Evolutionary conservation across 1,284 basidiomycete genomes (phyloP), one percentile per base, ranked within the genome.

Genomic region (Vanrija sp.): DNA sequence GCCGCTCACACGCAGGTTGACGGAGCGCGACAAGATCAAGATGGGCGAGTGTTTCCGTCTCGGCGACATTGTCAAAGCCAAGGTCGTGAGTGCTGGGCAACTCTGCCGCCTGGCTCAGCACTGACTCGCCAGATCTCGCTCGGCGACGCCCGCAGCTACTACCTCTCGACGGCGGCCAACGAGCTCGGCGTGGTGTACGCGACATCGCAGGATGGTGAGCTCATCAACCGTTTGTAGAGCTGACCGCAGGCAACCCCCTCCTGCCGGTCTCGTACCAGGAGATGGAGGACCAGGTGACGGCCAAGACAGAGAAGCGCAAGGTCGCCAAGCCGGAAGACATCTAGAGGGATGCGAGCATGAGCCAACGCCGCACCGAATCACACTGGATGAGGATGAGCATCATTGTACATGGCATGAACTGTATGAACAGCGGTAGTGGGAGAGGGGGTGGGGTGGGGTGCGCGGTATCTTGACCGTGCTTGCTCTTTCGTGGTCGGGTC

Each of bases 31-130:
- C 78, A 89, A 87, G 72, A 83, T 97, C 57, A 94, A 91, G 76
- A 89, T 98, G 63, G 86, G 85, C 34, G 91, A 96, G 65, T 97
- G 92, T 71, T 98, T 98, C 78, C 83, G 96, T 42, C 89, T 94
- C 0, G 94, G 96, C 5, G 95, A 99, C 76, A 89, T 98, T 51
- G 89, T 99, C 26, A 86, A 89, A 63, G 94, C 93, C 6, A 78
- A 88, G 42, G 93, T 98, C 65, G 93, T 96, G 73, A 75, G 89
- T 83, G 15, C 6, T 19, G n/a, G 19, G 16, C 10, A n/a, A 1
- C 28, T 28, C 28, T 14, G 5, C 12, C 1, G 2, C n/a, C 12
- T 3, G 19, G n/a, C 5, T 14, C 9, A 18, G 25, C 26, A 23
- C 47, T 49, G 7, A 54, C 47, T 38, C 12, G 5, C 4, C 66